Base-by-base conservation (phyloP, 805 yeast species). In the Candida palmyrensis region DNA sequence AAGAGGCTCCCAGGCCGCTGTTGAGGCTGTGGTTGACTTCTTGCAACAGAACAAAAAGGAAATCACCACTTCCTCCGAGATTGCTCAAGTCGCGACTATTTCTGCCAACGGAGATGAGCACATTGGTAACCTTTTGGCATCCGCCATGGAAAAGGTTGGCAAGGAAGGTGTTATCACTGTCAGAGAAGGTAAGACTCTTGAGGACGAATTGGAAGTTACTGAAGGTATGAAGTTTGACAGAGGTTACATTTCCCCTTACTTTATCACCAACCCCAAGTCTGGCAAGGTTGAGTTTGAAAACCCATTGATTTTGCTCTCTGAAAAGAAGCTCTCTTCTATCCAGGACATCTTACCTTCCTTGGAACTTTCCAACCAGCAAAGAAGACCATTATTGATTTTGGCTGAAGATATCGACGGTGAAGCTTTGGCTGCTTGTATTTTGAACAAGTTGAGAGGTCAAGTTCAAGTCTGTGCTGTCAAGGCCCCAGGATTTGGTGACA, bases 401-500 rank as follows among this genome's bases (percentile, higher is more conserved):
- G 95, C 97, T 41, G 98, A 92, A 71, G 97, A 86, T 54, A 73
- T 92, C 40, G 97, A 90, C 51, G 97, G 97, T 51, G 97, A 92
- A 72, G 98, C 98, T 30, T 75, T 92, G 42, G 97, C 97, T 48
- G 97, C 97, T 45, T 88, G 97, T 68, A 82, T 92, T 51, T 75
- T 92, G 62, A 92, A 92, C 78, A 92, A 92, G 71, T 76, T 92
- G 57, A 84, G 97, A 71, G 97, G 97, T 48, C 97, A 90, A 72
- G 97, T 92, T 41, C 94, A 87, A 66, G 97, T 92, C 40, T 84
- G 92, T 59, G 94, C 92, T 49, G 96, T 92, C 47, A 90, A 89
- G 75, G 96, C 97, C 21, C 98, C 98, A 52, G 98, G 98, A 33
- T 92, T 90, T 55, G 98, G 97, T 63, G 98, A 92, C 72, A 89